A percentile compares a stretch with the other conserved stretches of the same genome.
These are phyloP conservation scores for Solanum sparsipilum DNA, from an alignment of 257 asterid species.

Conservation along the genomic window DNA sequence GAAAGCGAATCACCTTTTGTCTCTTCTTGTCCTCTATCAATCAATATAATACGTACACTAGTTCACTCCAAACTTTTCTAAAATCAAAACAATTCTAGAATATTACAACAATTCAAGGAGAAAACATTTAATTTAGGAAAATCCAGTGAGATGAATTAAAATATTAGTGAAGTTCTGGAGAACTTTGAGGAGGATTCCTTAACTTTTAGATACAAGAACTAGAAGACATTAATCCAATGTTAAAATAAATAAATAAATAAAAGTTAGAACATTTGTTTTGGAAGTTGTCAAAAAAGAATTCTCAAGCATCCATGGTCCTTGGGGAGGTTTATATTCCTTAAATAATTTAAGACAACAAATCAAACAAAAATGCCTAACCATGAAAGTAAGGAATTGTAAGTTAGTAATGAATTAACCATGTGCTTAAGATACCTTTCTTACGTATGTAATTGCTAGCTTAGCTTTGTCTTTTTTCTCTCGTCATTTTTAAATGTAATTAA, in stretches of 20 bases:
- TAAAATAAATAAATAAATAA: slow-evolving; percentile 5
- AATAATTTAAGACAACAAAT: slow-evolving; percentile 31
- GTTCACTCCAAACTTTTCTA: slow-evolving; percentile 7
- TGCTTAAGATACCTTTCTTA: slow-evolving; percentile 27
- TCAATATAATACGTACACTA: neutral
- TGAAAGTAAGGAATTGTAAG: slow-evolving; percentile 27
- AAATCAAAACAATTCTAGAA: slow-evolving; percentile 12
- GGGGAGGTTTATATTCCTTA: slow-evolving; percentile 1
- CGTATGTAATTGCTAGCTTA: neutral
- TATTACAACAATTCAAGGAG: slow-evolving; percentile 41
- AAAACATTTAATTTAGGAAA: slow-evolving; percentile 27
- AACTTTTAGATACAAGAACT: slow-evolving; percentile 34
- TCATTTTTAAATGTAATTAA: neutral
- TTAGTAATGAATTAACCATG: slow-evolving; percentile 18
- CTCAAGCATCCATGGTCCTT: slow-evolving; percentile 26
- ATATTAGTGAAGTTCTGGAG: slow-evolving; percentile 3
- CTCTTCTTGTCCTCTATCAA: slow-evolving; percentile 29
- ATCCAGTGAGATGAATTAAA: slow-evolving; percentile 24
- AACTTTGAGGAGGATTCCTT: slow-evolving; percentile 38
- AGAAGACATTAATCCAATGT: slow-evolving; percentile 26
- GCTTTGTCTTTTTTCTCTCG: neutral
- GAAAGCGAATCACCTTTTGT: slow-evolving; percentile 23
- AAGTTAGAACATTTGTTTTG: slow-evolving; percentile 21
- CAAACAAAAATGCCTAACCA: slow-evolving; percentile 50
- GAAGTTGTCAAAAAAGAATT: slow-evolving; percentile 31